Base-by-base conservation (phyloP, 768 basidiomycete genomes). In the Pisolithus orientalis region DNA sequence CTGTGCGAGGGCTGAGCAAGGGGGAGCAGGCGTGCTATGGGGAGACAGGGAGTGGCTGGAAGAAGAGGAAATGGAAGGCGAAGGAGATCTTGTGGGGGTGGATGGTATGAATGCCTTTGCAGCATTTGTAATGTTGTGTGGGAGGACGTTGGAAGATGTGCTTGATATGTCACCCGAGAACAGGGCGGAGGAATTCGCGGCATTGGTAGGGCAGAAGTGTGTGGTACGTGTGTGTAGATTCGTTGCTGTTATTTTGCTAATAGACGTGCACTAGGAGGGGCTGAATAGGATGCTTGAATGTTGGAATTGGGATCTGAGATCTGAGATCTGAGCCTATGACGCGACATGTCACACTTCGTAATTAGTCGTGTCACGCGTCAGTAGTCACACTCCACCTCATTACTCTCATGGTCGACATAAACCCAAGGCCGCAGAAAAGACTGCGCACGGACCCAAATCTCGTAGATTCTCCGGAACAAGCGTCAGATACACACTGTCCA, bases 61-160 rank as follows among this genome's bases (percentile, higher is more conserved):
- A 16, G 69, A 68, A 21, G 83, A 85, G 25, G 70, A 71, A 3
- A 68, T 71, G 31, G 82, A 86, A 66, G 80, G 82, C 34, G 87
- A 90, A 56, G 69, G 71, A 27, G 75, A 80, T 57, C 68, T 91
- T 45, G 76, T 80, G 0, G 62, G 65, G 1, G 70, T 80, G 8
- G 68, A 73, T 5, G 83, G 85, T 14, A 82, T 90, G 80, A 90
- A 90, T 53, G 67, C 72, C 6, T 87, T 88, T 61, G 80, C 82
- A 1, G 82, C 88, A 6, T 75, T 78, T n/a, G 66, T 84, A 4
- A 75, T 90, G 52, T 67, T 21, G 21, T 21, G 21, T 21, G 21
- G 21, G 21, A 21, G 21, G 21, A 21, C 21, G 21, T 21, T 21
- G 21, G 21, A 21, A 21, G 21, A 21, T 21, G 21, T 21, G 21